phyloP scores from a whole-genome alignment of 2,329 filamentous ascomycete species.

The Xylariaceae sp. region DNA sequence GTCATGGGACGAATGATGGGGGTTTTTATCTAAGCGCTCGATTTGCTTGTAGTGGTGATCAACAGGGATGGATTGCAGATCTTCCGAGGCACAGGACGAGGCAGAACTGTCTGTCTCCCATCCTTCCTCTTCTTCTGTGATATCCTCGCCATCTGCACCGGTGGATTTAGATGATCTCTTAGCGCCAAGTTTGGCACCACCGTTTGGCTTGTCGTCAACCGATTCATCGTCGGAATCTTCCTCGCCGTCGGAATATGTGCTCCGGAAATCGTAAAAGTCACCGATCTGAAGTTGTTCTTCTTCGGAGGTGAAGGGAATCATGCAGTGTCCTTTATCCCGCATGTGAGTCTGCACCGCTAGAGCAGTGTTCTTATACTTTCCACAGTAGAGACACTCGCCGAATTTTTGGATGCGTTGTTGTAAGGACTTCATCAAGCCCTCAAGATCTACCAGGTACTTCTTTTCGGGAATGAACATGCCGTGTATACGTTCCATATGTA shows the following conservation, averaged over 20 bases:
- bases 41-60: slow-evolving; percentile 69
- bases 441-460: slow-evolving; percentile 74
- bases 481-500: slow-evolving; percentile 89
- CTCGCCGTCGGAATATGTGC: slow-evolving; percentile 84
- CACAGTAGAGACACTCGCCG: slow-evolving; percentile 84
- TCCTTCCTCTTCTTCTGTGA: slow-evolving; percentile 63
- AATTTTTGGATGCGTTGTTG: slow-evolving; percentile 75
- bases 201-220: slow-evolving; percentile 43
- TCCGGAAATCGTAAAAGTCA: slow-evolving; percentile 94
- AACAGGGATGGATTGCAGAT: slow-evolving; percentile 74
- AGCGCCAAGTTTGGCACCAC: slow-evolving; percentile 67
- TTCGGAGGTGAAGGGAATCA: slow-evolving; percentile 86
- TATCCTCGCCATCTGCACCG: slow-evolving; percentile 51
- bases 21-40: slow-evolving; percentile 66
- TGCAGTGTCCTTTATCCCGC: slow-evolving; percentile 95
- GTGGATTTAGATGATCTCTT: slow-evolving; percentile 51
- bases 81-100: slow-evolving; percentile 84
- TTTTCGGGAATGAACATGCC: slow-evolving; percentile 95
- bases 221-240: slow-evolving; percentile 52
- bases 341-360: slow-evolving; percentile 91
- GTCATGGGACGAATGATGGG: slow-evolving; percentile 70
- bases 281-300: slow-evolving; percentile 91
- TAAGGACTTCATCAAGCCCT: slow-evolving; percentile 75
- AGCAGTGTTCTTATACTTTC: slow-evolving; percentile 73
- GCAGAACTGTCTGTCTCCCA: slow-evolving; percentile 94